A percentile compares a stretch with the other conserved stretches of the same genome.
phyloP scores from a whole-genome alignment of 2,329 filamentous ascomycete genomes.

The Arthroderma uncinatum region DNA sequence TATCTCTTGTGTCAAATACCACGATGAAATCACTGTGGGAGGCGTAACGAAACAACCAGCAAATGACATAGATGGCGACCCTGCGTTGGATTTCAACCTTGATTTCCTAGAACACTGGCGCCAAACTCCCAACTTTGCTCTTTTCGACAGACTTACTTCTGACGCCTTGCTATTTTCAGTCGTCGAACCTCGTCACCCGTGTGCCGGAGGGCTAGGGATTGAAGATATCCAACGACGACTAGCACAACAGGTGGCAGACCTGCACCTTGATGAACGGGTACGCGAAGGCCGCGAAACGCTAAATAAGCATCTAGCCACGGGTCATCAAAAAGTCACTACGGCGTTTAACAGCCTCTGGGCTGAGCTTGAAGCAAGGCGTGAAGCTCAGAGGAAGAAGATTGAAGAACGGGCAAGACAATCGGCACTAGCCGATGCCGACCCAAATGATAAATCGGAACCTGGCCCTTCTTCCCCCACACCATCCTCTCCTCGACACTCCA shows the following conservation, averaged over 20 bases:
- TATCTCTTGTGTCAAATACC: constrained; percentile 81
- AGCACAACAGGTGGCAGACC: constrained; percentile 81
- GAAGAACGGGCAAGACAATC: constrained; percentile 24
- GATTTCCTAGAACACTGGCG: constrained; percentile 86
- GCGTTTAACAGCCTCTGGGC: constrained; percentile 83
- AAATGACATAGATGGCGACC: constrained; percentile 64
- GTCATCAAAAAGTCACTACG: constrained; percentile 74
- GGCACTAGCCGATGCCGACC: constrained; percentile 18
- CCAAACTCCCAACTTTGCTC: constrained; percentile 77
- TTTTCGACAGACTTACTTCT: constrained; percentile 64
- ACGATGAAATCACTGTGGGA: constrained; percentile 49
- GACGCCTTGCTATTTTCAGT: constrained; percentile 90
- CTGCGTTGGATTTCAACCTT: constrained; percentile 66
- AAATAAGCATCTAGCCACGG: constrained; percentile 78
- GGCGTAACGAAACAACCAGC: constrained; percentile 19
- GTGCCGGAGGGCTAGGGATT: constrained; percentile 80
- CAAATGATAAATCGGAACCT: constrained; percentile 20
- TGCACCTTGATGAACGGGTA: constrained; percentile 85
- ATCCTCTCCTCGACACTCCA: constrained; percentile 20
- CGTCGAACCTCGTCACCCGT: constrained; percentile 84
- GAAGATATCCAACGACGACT: constrained; percentile 88
- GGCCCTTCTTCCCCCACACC: constrained; percentile 16
- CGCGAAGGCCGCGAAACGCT: constrained; percentile 72
- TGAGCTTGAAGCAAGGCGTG: constrained; percentile 73
- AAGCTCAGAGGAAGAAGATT: constrained; percentile 50